Conservation (phyloP, 1,284 basidiomycete species). For the Cerioporus squamosus region DNA sequence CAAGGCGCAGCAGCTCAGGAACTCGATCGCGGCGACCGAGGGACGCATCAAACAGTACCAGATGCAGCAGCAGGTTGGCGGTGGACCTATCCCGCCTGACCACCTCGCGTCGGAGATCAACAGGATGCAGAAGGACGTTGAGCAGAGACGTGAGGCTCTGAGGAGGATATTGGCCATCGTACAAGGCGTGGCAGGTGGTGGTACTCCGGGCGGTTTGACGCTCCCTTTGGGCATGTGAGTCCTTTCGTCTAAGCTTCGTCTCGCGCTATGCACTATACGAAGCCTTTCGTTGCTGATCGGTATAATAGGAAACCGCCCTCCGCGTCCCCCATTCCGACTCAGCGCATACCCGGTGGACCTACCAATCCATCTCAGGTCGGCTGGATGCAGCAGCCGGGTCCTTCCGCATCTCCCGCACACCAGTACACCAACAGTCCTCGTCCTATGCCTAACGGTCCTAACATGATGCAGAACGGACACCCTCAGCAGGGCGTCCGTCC, state of each 20-base stretch:
- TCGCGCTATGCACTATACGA: no score
- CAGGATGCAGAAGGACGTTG: constrained; percentile 17
- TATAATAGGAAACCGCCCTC: constrained; percentile 10
- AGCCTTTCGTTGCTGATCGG: no score
- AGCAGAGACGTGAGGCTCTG: background rate
- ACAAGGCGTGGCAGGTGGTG: background rate
- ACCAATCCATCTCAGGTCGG: constrained; percentile 18
- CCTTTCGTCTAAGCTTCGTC: background rate
- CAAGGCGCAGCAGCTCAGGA: constrained; percentile 5
- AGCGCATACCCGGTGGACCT: constrained; percentile 7
- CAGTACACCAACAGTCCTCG: constrained; percentile 22
- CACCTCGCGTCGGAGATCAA: constrained; percentile 12
- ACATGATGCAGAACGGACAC: constrained; percentile 13
- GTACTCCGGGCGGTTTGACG: background rate
- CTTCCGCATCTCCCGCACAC: constrained; percentile 5
- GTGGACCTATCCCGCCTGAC: background rate
- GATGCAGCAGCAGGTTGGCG: constrained; percentile 1
- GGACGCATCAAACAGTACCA: constrained; percentile 9
- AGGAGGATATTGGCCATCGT: background rate
- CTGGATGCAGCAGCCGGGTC: constrained; percentile 17
- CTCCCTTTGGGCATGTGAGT: constrained; percentile 16
- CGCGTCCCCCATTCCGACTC: constrained; percentile 15
- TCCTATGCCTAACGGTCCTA: background rate
- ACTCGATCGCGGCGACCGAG: constrained; percentile 7
- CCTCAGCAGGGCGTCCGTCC: constrained; percentile 16